These are phyloP conservation scores for Melastoma malabathricum DNA, from an alignment of 345 rosid genomes.

Conservation along the genomic window DNA sequence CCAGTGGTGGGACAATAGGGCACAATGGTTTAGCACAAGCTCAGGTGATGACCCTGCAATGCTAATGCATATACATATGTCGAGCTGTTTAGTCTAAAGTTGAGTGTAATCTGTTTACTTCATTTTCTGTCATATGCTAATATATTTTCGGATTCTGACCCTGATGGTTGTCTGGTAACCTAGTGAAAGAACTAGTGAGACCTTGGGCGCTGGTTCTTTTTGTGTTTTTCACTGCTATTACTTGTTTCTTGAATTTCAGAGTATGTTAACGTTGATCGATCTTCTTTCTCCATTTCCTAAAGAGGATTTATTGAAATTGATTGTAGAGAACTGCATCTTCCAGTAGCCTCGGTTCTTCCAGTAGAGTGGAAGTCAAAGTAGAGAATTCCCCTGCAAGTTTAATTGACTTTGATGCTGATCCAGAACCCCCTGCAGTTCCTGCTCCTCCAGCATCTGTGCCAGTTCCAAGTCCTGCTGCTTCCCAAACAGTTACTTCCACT, in stretches of 20 bases:
- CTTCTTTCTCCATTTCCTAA: neutral
- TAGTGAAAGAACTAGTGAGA: too few relatives aligned
- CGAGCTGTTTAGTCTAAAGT: too few relatives aligned
- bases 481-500: slow-evolving; percentile 23
- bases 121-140: too few relatives aligned
- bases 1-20: slow-evolving; percentile 31
- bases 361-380: slow-evolving; percentile 48
- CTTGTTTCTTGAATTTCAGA: neutral
- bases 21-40: slow-evolving; percentile 31
- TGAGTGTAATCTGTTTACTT: too few relatives aligned
- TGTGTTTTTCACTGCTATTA: too few relatives aligned
- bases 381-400: slow-evolving; percentile 53
- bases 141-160: too few relatives aligned
- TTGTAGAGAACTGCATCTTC: slow-evolving; percentile 64
- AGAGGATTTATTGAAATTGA: slow-evolving; percentile 5
- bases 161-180: too few relatives aligned
- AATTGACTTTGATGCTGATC: slow-evolving; percentile 87
- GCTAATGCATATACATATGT: neutral
- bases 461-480: slow-evolving; percentile 22
- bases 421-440: slow-evolving; percentile 42
- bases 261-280: too few relatives aligned
- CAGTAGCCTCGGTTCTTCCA: slow-evolving; percentile 48
- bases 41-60: slow-evolving; percentile 36
- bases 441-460: slow-evolving; percentile 30
- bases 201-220: too few relatives aligned